Percentiles rank a stretch among this genome's conserved stretches.
phyloP scores from a whole-genome alignment of 768 basidiomycete species.

The Leccinum subgranulosum region DNA sequence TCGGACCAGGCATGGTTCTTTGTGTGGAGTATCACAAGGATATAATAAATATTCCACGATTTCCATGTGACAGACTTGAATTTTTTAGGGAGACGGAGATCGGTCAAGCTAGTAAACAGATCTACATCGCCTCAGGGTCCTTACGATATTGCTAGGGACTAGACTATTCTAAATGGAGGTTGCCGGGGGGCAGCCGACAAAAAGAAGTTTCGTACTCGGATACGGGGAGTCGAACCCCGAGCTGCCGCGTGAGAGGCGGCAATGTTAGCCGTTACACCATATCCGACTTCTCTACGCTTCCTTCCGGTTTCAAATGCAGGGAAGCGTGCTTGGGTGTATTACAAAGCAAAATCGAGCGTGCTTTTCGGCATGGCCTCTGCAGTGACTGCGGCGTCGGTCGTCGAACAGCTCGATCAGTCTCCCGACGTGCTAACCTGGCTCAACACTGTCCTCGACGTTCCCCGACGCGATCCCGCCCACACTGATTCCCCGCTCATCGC shows the following conservation, averaged over 20 bases:
- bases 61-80: not conserved
- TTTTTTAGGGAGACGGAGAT: no score
- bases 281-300: constrained; percentile 32
- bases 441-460: constrained; percentile 53
- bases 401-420: constrained; percentile 57
- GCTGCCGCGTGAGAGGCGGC: constrained; percentile 56
- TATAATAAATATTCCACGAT: not conserved
- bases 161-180: no score
- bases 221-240: constrained; percentile 38
- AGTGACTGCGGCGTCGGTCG: constrained; percentile 37
- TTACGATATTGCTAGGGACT: no score
- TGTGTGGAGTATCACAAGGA: constrained; percentile 20
- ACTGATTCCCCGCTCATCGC: constrained; percentile 28
- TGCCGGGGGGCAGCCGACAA: no score
- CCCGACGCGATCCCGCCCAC: constrained; percentile 37
- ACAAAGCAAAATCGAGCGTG: not conserved
- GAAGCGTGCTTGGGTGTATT: not conserved
- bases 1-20: constrained; percentile 5
- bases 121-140: no score
- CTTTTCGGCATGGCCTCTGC: constrained; percentile 21
- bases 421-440: constrained; percentile 69
- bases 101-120: no score
- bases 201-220: constrained; percentile 16
- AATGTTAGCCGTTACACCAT: constrained; percentile 70
- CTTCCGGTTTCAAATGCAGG: not conserved